These are phyloP conservation scores for Fusarium floridanum DNA, from an alignment of 2,329 filamentous ascomycete genomes.

Conservation along the genomic window DNA sequence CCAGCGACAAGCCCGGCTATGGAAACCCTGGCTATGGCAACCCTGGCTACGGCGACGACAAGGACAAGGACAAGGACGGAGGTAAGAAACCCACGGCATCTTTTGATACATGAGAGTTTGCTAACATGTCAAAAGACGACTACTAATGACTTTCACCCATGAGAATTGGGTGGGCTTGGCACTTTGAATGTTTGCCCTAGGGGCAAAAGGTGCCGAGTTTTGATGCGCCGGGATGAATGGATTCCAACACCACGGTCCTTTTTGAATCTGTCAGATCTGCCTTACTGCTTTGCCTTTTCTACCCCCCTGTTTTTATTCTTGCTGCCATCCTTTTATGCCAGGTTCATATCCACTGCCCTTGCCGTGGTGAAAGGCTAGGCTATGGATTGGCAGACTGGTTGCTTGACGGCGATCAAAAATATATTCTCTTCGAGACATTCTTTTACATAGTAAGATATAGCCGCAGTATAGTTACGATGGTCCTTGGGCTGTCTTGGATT, in stretches of 20 bases:
- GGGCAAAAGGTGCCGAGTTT: background rate
- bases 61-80: background rate
- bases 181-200: background rate
- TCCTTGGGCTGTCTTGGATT: constrained; percentile 26
- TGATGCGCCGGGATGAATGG: background rate
- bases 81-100: background rate
- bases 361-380: background rate
- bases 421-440: constrained; percentile 33
- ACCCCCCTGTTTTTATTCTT: constrained; percentile 2
- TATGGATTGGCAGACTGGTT: background rate
- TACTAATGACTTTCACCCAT: background rate
- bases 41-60: constrained; percentile 1
- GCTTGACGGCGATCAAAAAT: constrained; percentile 4
- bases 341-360: background rate
- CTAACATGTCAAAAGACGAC: background rate
- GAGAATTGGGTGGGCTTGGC: background rate
- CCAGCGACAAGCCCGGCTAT: constrained; percentile 1
- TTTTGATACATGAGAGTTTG: background rate
- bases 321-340: background rate
- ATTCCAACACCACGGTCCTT: constrained; percentile 4
- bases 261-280: background rate
- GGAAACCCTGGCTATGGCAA: background rate
- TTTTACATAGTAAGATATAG: constrained; percentile 35
- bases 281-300: background rate
- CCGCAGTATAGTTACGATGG: constrained; percentile 7